phyloP scores from a whole-genome alignment of 1,139 yeast species.

The Eremothecium cymbalariae region DNA sequence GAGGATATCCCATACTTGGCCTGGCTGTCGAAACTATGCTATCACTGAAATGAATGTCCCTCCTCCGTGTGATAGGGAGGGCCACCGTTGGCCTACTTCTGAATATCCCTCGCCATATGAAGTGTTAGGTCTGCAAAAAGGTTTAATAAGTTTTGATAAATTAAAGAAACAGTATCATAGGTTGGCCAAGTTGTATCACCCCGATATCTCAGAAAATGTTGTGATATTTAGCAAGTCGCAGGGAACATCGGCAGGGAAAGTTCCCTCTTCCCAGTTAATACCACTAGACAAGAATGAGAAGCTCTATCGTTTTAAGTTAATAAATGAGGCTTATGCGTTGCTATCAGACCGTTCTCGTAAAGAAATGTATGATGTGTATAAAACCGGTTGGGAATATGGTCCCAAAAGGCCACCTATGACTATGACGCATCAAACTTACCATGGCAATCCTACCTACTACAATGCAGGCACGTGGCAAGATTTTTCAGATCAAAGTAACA shows the following conservation, averaged over 20 bases:
- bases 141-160: conserved; percentile 33
- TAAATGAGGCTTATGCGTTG: conserved; percentile 68
- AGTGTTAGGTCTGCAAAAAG: conserved; percentile 39
- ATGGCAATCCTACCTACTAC: conserved; percentile 40
- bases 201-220: conserved; percentile 48
- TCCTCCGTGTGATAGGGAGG: too few relatives aligned
- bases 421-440: conserved; percentile 18
- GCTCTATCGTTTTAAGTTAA: conserved; percentile 54
- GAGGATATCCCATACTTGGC: too few relatives aligned
- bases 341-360: conserved; percentile 49
- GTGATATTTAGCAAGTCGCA: conserved; percentile 23
- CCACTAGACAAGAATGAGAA: conserved; percentile 30
- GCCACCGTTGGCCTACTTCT: conserved; percentile 61
- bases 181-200: conserved; percentile 78
- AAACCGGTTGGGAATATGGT: conserved; percentile 35
- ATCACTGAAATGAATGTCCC: too few relatives aligned
- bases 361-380: conserved; percentile 38
- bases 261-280: conserved; percentile 29
- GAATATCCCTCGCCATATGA: conserved; percentile 69
- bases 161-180: conserved; percentile 52
- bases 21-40: too few relatives aligned
- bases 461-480: conserved; percentile 72
- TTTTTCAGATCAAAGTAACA: conserved; percentile 21
- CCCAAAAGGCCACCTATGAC: conserved; percentile 19
- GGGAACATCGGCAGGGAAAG: conserved; percentile 14